Conservation (phyloP, 1,284 basidiomycete genomes). For the Pisolithus thermaeus region DNA sequence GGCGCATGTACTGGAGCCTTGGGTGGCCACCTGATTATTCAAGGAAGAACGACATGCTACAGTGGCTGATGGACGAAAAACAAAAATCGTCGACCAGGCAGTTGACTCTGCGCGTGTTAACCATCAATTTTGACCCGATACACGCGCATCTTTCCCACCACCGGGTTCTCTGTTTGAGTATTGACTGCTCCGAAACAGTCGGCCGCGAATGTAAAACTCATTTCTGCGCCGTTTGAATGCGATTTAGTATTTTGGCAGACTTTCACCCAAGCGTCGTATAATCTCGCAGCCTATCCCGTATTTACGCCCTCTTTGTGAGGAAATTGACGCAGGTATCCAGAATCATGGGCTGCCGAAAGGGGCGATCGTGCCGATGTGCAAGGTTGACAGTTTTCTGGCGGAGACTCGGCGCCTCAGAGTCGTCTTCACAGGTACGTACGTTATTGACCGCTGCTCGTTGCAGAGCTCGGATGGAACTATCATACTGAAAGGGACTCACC, state of each 20-base stretch:
- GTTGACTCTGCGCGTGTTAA: constrained; percentile 30
- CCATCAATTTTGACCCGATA: constrained; percentile 38
- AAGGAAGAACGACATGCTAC: constrained; percentile 36
- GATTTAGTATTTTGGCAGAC: constrained; percentile 8
- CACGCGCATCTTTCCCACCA: constrained; percentile 19
- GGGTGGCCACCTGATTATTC: not conserved
- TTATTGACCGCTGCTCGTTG: not conserved
- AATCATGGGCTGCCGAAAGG: constrained; percentile 41
- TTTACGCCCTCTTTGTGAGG: constrained; percentile 35
- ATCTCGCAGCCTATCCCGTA: constrained; percentile 36
- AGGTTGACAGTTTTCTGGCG: constrained; percentile 43
- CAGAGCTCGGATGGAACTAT: constrained; percentile 25
- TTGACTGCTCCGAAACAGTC: constrained; percentile 6
- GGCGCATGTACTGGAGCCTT: constrained; percentile 4
- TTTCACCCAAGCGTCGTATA: constrained; percentile 33
- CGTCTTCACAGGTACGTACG: constrained; percentile 17
- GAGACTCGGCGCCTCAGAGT: constrained; percentile 26
- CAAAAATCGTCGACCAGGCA: constrained; percentile 18
- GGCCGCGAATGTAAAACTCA: constrained; percentile 12
- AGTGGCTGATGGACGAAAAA: constrained; percentile 39
- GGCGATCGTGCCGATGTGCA: constrained; percentile 35
- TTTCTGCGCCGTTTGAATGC: not conserved
- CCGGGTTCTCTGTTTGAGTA: not conserved
- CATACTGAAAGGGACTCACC: too few relatives aligned
- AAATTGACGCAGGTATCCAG: constrained; percentile 33